Evolutionary conservation across 805 yeast species (phyloP).

Genomic region (Zygoascus flipseniorum): DNA sequence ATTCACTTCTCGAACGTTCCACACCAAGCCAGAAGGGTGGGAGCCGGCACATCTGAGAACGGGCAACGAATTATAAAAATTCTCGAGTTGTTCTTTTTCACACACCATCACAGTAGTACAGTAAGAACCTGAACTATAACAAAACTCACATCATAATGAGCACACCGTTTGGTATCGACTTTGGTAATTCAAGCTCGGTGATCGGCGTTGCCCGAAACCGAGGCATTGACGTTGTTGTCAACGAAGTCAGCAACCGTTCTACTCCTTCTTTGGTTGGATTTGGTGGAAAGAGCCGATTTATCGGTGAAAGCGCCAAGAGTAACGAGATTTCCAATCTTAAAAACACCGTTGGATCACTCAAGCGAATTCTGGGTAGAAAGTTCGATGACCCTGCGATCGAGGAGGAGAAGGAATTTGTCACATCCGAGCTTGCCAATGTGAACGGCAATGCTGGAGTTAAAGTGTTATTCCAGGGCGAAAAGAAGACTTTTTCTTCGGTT

Average conservation of each 20-base stretch:
- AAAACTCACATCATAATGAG: constrained; percentile 48
- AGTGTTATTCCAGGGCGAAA: constrained; percentile 76
- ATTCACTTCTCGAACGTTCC: not conserved
- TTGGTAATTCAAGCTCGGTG: constrained; percentile 91
- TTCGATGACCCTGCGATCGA: constrained; percentile 68
- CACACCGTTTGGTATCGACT: constrained; percentile 94
- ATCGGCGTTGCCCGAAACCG: constrained; percentile 92
- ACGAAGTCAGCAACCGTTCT: constrained; percentile 95
- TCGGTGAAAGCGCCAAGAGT: constrained; percentile 94
- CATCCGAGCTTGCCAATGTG: constrained; percentile 61
- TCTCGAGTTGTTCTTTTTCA: not conserved
- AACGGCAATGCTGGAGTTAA: constrained; percentile 73
- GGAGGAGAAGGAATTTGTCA: constrained; percentile 64
- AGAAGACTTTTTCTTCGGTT: constrained; percentile 70
- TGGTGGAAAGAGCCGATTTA: constrained; percentile 77
- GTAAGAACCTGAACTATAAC: not conserved
- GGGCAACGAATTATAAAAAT: not conserved
- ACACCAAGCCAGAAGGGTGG: not conserved
- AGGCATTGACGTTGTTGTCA: constrained; percentile 96
- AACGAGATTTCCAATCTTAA: constrained; percentile 95
- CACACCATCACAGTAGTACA: not conserved
- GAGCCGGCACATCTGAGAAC: not conserved
- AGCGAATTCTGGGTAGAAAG: constrained; percentile 81
- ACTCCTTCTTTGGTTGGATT: constrained; percentile 92
- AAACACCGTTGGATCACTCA: constrained; percentile 91